Evolutionary conservation across 192 early-diverging fungal species (phyloP).

Genomic region (Podila epigama): DNA sequence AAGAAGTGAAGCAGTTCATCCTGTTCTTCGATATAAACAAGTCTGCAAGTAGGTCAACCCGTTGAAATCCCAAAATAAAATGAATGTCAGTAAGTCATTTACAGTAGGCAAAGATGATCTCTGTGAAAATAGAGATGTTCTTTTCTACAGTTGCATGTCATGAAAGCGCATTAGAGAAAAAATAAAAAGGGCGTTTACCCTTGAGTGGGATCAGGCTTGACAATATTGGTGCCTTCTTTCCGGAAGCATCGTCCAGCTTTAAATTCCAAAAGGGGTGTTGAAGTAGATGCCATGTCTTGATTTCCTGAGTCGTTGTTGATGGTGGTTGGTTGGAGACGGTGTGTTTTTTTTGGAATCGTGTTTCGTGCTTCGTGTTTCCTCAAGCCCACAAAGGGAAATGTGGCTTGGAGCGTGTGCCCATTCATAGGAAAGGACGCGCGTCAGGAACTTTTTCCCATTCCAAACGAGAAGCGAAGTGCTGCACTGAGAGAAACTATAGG

Average conservation of each 20-base stretch:
- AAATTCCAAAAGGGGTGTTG: constrained; percentile 61
- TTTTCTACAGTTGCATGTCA: background rate
- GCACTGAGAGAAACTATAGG: too few relatives aligned
- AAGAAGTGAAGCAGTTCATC: constrained; percentile 80
- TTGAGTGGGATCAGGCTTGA: constrained; percentile 78
- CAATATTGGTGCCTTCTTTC: constrained; percentile 65
- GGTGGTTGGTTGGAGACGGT: background rate
- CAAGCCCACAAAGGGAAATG: too few relatives aligned
- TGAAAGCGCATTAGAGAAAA: background rate
- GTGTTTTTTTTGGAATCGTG: too few relatives aligned
- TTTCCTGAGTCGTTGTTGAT: background rate
- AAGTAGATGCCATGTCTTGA: constrained; percentile 16
- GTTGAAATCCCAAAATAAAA: background rate
- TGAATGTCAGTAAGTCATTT: background rate
- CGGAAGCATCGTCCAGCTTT: constrained; percentile 76
- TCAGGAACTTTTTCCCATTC: too few relatives aligned
- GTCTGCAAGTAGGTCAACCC: constrained; percentile 44
- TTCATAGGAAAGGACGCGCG: too few relatives aligned
- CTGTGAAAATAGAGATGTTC: background rate
- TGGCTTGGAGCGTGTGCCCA: constrained; percentile 1
- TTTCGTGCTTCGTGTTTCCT: too few relatives aligned
- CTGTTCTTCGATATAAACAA: constrained; percentile 66
- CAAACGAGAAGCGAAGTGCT: too few relatives aligned
- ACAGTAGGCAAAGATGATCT: background rate
- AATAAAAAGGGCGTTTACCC: constrained; percentile 53